A percentile compares a stretch with the other conserved stretches of the same genome.
Evolutionary conservation across 2,329 filamentous ascomycete species (phyloP).

Genomic region (Clathrospora elynae): DNA sequence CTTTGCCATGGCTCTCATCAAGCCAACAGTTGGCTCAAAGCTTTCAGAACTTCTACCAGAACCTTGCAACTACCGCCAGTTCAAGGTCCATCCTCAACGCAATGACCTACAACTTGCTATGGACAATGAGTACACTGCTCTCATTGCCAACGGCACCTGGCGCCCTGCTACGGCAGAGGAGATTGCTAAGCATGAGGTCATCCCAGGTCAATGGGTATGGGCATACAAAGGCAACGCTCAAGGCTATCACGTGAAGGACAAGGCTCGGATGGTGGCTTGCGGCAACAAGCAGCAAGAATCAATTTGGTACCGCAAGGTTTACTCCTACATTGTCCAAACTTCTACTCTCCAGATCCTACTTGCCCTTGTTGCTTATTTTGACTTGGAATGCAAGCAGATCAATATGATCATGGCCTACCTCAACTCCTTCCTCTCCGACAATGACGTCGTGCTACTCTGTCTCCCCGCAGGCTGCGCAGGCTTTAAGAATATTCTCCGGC

Average conservation of each 20-base stretch:
- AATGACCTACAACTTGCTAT: background rate
- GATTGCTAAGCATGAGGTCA: background rate
- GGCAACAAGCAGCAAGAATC: background rate
- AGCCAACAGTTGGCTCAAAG: background rate
- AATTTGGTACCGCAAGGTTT: background rate
- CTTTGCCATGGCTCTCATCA: background rate
- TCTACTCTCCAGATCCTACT: background rate
- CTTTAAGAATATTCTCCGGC: background rate
- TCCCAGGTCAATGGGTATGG: background rate
- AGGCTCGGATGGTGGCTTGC: background rate
- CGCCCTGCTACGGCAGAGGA: background rate
- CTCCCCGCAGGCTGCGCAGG: background rate
- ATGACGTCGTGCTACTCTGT: background rate
- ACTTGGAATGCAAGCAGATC: background rate
- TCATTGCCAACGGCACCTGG: background rate
- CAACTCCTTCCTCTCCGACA: background rate
- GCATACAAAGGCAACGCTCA: background rate
- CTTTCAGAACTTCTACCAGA: slow-evolving; percentile 1
- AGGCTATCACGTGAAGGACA: background rate
- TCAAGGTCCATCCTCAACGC: background rate
- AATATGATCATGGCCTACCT: background rate
- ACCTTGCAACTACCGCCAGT: background rate
- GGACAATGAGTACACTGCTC: background rate
- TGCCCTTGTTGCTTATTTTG: background rate
- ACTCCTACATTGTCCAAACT: background rate